Evolutionary conservation across 306 rosid genomes (phyloP).

Genomic region (Coriaria nepalensis): DNA sequence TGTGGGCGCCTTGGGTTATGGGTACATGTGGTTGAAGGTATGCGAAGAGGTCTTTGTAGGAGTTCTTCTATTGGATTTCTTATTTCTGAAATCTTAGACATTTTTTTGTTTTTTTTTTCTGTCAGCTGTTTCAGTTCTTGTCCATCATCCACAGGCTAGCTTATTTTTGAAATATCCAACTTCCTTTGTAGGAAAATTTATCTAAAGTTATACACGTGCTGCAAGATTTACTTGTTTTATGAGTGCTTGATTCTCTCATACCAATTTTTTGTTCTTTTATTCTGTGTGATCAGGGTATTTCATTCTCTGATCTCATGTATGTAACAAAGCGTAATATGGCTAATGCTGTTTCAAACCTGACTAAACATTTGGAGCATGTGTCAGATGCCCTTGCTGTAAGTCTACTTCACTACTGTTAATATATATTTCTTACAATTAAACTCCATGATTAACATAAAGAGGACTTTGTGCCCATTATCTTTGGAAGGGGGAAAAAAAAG

Average conservation of each 20-base stretch:
- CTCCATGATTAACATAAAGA: background rate
- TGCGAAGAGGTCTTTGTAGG: background rate
- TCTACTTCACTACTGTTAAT: conserved; percentile 8
- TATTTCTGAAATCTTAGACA: background rate
- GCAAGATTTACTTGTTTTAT: background rate
- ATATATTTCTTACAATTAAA: background rate
- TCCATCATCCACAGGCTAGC: too few species aligned
- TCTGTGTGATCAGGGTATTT: conserved; percentile 49
- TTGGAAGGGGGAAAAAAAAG: too few species aligned
- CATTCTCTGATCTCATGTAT: conserved; percentile 86
- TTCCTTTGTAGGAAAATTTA: background rate
- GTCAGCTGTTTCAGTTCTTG: background rate
- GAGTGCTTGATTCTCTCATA: background rate
- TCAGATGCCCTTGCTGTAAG: conserved; percentile 81
- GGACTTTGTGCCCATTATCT: too few species aligned
- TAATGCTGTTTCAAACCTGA: conserved; percentile 69
- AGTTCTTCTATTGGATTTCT: conserved; percentile 6
- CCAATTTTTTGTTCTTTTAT: conserved; percentile 7
- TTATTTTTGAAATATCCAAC: background rate
- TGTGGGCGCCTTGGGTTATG: conserved; percentile 73
- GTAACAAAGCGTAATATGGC: conserved; percentile 86
- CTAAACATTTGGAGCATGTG: conserved; percentile 70
- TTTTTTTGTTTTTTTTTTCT: background rate
- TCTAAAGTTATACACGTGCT: too few species aligned
- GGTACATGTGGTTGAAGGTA: conserved; percentile 99